phyloP scores from a whole-genome alignment of 1,139 yeast genomes.

The Saccharomyces hybrid region DNA sequence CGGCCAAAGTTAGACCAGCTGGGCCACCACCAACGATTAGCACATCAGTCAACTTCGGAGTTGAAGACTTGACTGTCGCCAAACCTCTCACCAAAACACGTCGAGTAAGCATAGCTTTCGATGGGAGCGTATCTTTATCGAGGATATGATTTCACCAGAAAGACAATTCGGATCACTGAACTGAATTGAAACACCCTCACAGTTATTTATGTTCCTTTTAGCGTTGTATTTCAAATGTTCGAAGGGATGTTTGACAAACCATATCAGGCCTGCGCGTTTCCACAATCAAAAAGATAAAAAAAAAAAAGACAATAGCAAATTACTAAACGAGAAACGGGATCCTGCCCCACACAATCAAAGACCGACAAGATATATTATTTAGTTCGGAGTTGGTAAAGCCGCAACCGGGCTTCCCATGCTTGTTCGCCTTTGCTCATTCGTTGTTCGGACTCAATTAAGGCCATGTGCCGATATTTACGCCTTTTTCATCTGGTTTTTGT shows the following conservation, averaged over 20 bases:
- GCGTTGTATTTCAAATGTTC: neutral
- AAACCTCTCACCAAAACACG: conserved; percentile 5
- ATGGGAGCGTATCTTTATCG: neutral
- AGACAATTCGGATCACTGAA: neutral
- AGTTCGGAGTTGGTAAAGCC: too few relatives aligned
- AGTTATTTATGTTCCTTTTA: neutral
- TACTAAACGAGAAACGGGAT: too few relatives aligned
- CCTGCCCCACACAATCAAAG: too few relatives aligned
- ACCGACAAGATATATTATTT: too few relatives aligned
- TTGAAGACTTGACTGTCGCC: conserved; percentile 5
- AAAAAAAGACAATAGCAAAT: neutral
- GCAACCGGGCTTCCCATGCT: too few relatives aligned
- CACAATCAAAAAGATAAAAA: neutral
- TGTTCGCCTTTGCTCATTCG: too few relatives aligned
- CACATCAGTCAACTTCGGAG: conserved; percentile 44
- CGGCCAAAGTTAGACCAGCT: conserved; percentile 82
- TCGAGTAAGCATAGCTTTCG: neutral
- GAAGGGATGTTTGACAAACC: neutral
- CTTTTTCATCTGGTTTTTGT: too few relatives aligned
- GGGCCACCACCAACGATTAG: conserved; percentile 96
- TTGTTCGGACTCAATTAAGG: too few relatives aligned
- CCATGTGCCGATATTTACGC: too few relatives aligned
- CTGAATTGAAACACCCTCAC: neutral
- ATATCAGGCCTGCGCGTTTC: neutral
- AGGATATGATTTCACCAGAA: neutral